Conservation (phyloP, 2,329 filamentous ascomycete species). For the Diaporthe ilicicola region DNA sequence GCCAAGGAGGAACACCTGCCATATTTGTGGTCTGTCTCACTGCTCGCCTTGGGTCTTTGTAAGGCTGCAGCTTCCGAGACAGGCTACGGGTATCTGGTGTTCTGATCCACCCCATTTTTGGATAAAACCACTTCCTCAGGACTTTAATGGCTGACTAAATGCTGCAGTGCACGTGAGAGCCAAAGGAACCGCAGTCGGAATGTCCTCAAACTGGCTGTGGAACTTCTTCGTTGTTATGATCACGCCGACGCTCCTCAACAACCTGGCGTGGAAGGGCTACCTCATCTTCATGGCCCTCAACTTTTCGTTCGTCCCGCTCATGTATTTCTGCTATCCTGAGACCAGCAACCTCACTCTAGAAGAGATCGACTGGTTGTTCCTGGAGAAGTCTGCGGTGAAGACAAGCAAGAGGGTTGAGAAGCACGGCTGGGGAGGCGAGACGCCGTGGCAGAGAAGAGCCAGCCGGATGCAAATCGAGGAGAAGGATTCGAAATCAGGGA, state of each 20-base stretch:
- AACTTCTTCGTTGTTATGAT: constrained; percentile 56
- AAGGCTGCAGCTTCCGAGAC: no score
- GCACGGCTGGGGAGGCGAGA: constrained; percentile 30
- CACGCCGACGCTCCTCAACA: constrained; percentile 57
- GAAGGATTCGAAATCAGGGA: neutral
- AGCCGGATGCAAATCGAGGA: constrained; percentile 18
- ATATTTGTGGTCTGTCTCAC: no score
- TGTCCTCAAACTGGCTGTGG: constrained; percentile 47
- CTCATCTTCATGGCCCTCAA: constrained; percentile 61
- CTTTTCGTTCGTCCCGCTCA: constrained; percentile 51
- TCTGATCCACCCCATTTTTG: no score
- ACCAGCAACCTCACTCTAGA: constrained; percentile 58
- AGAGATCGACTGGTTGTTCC: constrained; percentile 60
- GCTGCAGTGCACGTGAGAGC: constrained; percentile 44
- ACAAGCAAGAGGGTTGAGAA: constrained; percentile 29
- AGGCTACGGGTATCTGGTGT: no score
- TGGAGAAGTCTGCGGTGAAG: constrained; percentile 32
- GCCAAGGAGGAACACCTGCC: no score
- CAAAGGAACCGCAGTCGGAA: constrained; percentile 44
- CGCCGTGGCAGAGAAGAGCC: constrained; percentile 30
- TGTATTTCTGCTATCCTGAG: constrained; percentile 61
- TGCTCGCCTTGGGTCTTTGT: no score
- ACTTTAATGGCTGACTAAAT: no score
- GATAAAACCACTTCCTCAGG: no score
- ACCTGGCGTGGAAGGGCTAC: constrained; percentile 59